Evolutionary conservation across 2,329 filamentous ascomycete species (phyloP), one percentile per base, ranked within the genome.

Genomic region (Aspergillus caelatus): DNA sequence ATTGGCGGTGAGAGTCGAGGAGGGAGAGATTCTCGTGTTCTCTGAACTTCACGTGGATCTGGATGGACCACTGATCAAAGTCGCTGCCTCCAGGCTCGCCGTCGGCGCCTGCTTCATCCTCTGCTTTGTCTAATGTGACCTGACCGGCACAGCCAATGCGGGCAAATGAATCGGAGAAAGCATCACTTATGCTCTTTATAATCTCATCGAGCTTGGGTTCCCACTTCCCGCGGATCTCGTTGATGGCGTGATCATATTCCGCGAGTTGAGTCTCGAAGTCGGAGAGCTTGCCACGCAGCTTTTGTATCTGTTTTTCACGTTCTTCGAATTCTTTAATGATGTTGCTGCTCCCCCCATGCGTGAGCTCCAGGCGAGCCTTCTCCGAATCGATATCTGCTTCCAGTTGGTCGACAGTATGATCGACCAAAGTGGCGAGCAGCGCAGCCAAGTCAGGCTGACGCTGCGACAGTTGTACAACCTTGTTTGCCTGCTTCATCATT

Each of bases 121-220:
- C 75, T 34, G 74, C 91, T 77, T 98, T 98, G 82, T 94, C 86
- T 4, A 99, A 84, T 64, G 85, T 85, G 4, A 99, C 93, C 78
- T 98, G 92, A 41, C 95, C 95, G 6, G 94, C 94, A 77, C 95
- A 98, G 68, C 90, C 93, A 74, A 99, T 98, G 75, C 94, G 90
- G 72, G 92, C 88, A 76, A 99, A 98, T 72, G 97, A 98, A 76
- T 94, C 90, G 7, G 91, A 88, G 77, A 99, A 99, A 0, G 94
- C 94, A 56, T 92, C 88, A 74, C 92, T 97, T 79, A 99, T 97
- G 73, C 89, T 88, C 23, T 82, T 81, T 46, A 97, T 85, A 3
- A 99, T 84, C 26, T 82, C 83, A 69, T 98, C 94, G 2, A 99
- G 84, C 70, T 86, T 81, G 0, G 93, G 93, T 77, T 98, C 95